Evolutionary conservation across 768 basidiomycete species (phyloP), one percentile per base, ranked within the genome.

Genomic region (Trametes cubensis): DNA sequence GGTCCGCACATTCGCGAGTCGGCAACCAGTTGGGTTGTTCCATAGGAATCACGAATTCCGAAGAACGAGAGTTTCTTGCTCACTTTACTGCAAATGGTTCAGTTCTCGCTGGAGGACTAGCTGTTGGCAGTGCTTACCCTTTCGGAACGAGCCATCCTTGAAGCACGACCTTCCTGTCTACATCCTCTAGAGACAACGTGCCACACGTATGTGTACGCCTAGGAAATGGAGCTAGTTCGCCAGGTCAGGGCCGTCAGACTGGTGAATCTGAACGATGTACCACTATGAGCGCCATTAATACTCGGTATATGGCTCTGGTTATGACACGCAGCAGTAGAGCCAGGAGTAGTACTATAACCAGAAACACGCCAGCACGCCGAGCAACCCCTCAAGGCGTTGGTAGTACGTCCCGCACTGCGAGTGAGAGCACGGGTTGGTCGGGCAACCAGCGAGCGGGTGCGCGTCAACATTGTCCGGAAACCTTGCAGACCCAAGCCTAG

Each of bases 71-170:
- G 76, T 53, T 74, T 76, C 74, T 85, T 87, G 57, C 79, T 80
- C 18, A 87, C 80, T 74, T 88, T 88, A 34, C 92, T 94, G 78
- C 51, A 71, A 69, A 61, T 44, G 58, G 45, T 26, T 17, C 25
- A 42, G 38, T 52, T 34, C 28, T 46, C 40, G 58, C 61, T 38
- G 11, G 46, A 20, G 41, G 61, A 48, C 51, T 28, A 13, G 55
- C 52, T 20, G 25, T 26, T 58, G 55, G 68, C 72, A 67, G 58
- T 62, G 78, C 82, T 76, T 76, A 94, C 92, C 94, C 85, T 76
- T 88, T 89, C 58, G 87, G 83, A 67, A 90, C 85, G 60, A 96
- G 78, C 88, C 89, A 92, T 38, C 95, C 95, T 23, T 88, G 80
- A 39, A 98, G 78, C 61, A 89, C 81, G 63, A 95, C 92, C 61